Evolutionary conservation across 179 eudicot genomes (phyloP).

Genomic region (Beta macrorhiza): DNA sequence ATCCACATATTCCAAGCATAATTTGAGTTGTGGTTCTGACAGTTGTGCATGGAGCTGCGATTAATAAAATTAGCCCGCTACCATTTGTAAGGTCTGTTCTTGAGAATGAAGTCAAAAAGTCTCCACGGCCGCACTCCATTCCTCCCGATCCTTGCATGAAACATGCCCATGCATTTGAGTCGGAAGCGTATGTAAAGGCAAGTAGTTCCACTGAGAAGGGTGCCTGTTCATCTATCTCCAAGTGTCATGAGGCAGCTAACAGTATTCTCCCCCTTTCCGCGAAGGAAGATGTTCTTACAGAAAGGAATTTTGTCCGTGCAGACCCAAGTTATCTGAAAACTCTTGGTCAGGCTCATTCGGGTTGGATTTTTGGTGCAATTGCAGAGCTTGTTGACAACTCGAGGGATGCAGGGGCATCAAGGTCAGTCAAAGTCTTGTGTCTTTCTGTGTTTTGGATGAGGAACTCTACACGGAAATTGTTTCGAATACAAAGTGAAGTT

Average conservation of each 20-base stretch:
- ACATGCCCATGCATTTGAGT: slow-evolving; percentile 18
- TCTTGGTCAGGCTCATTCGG: slow-evolving; percentile 77
- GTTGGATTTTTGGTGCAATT: slow-evolving; percentile 83
- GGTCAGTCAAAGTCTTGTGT: slow-evolving; percentile 31
- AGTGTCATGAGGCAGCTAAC: slow-evolving; percentile 28
- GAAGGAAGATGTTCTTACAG: slow-evolving; percentile 22
- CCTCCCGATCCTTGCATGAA: slow-evolving; percentile 9
- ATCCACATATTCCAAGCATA: too few relatives aligned
- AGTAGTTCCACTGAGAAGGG: slow-evolving; percentile 36
- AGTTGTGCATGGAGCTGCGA: slow-evolving; percentile 19
- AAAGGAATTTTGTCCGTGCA: slow-evolving; percentile 42
- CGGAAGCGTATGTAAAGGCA: slow-evolving; percentile 26
- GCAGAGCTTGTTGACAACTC: slow-evolving; percentile 85
- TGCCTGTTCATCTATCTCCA: slow-evolving; percentile 30
- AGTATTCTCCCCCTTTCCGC: slow-evolving; percentile 17
- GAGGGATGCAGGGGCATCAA: slow-evolving; percentile 72
- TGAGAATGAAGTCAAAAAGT: slow-evolving; percentile 3
- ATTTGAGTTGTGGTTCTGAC: neutral
- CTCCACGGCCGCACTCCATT: neutral
- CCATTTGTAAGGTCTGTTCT: neutral
- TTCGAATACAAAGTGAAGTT: neutral
- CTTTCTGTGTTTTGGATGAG: neutral
- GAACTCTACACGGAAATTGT: too few relatives aligned
- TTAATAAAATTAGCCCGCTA: neutral
- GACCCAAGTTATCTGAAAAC: slow-evolving; percentile 78